A percentile compares a stretch with the other conserved stretches of the same genome.
Evolutionary conservation across 495 filamentous ascomycete species (phyloP).

Genomic region (Tuber magnatum): DNA sequence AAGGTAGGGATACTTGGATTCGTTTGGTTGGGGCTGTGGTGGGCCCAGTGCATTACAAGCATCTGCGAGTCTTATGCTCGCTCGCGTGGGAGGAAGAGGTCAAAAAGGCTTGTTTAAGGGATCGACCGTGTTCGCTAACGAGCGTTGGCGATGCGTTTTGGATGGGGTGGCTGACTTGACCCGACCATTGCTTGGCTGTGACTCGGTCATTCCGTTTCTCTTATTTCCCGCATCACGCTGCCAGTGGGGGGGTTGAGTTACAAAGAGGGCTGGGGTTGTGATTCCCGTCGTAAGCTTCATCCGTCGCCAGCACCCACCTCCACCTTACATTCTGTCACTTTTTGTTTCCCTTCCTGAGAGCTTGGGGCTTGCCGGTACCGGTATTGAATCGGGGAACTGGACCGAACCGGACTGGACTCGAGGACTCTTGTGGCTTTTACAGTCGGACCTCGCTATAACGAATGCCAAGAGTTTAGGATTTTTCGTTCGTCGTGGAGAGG

Average conservation of each 20-base stretch:
- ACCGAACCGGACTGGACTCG: not conserved
- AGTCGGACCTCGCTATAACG: too few species aligned
- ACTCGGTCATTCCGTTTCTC: not conserved
- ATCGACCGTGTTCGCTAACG: not conserved
- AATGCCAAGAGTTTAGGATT: too few species aligned
- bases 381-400: not conserved
- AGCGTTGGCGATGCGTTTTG: not conserved
- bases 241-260: not conserved
- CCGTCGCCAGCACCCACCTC: not conserved
- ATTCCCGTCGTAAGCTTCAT: not conserved
- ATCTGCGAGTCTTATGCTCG: not conserved
- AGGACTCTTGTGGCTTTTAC: not conserved
- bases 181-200: not conserved
- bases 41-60: too few species aligned
- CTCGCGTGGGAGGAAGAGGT: conserved; percentile 1
- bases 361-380: not conserved
- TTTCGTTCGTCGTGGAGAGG: too few species aligned
- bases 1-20: not conserved
- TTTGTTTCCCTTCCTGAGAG: too few species aligned
- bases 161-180: too few species aligned
- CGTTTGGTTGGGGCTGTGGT: not conserved
- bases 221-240: not conserved
- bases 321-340: not conserved
- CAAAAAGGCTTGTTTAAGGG: conserved; percentile 4
- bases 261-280: not conserved